These are phyloP conservation scores for Mitosporidium daphniae DNA, from an alignment of 371 early-diverging fungal species.

Conservation along the genomic window DNA sequence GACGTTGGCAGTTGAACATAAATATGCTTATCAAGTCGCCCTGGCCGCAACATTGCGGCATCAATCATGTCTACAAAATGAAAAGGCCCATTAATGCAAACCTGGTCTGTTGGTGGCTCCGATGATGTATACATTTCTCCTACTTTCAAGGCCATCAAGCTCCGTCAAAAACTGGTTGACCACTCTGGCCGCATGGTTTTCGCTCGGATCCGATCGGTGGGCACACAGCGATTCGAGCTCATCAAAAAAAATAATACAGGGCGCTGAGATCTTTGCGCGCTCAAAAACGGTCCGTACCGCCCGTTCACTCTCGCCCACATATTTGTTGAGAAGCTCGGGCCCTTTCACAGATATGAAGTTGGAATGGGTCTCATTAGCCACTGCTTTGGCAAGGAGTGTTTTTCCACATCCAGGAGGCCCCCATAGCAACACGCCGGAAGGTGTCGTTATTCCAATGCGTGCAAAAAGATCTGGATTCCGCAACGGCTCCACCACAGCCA, in stretches of 20 bases:
- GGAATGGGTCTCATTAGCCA: slow-evolving; percentile 73
- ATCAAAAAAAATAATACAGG: slow-evolving; percentile 93
- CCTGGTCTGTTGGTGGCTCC: slow-evolving; percentile 18
- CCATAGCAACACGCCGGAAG: slow-evolving; percentile 81
- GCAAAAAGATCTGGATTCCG: slow-evolving; percentile 58
- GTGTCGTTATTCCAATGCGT: slow-evolving; percentile 51
- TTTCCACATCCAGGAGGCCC: slow-evolving; percentile 99
- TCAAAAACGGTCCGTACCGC: slow-evolving; percentile 86
- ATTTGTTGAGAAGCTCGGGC: slow-evolving; percentile 93
- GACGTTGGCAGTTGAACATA: slow-evolving; percentile 30
- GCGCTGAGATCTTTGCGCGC: slow-evolving; percentile 61
- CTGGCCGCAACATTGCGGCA: slow-evolving; percentile 47
- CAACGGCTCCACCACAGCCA: slow-evolving; percentile 83
- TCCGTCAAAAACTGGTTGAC: slow-evolving; percentile 29
- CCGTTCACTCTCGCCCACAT: slow-evolving; percentile 95
- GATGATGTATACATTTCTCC: slow-evolving; percentile 48
- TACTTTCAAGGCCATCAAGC: slow-evolving; percentile 32
- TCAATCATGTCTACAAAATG: slow-evolving; percentile 24
- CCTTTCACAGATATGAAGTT: slow-evolving; percentile 96
- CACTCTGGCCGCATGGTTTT: slow-evolving; percentile 23
- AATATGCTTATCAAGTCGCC: slow-evolving; percentile 9
- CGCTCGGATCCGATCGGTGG: slow-evolving; percentile 7
- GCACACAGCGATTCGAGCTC: slow-evolving; percentile 93
- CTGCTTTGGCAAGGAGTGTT: slow-evolving; percentile 88
- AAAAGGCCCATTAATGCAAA: slow-evolving; percentile 12